Evolutionary conservation across 176 grass and related monocot species (phyloP), one percentile per base, ranked within the genome.

Genomic region (Coix lacrymajobi): DNA sequence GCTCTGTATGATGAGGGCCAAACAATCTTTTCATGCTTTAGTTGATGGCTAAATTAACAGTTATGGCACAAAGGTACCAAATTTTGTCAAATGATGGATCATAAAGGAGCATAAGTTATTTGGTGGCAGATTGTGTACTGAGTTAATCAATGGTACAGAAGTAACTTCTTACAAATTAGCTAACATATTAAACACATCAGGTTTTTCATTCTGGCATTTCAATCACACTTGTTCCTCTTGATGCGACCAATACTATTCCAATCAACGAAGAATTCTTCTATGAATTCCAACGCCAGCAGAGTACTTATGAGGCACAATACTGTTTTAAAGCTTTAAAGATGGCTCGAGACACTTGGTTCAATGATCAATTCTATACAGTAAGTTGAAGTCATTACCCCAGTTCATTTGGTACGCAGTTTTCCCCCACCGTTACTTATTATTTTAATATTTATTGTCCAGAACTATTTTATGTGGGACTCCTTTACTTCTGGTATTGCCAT

Each of bases 391-490:
- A 19, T 78, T 64, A 15, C 34, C 44, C 6, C 56, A 77, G 20
- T 62, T 17, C 16, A 54, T 84, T 44, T 57, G 14, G 20, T 41
- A 62, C 11, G 58, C 71, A 43, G 15, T 71, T 24, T 6, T 57
- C 38, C 22, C 0, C 3, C 2, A 8, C 17, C 12, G 65, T 82
- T 46, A 12, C 58, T 89, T 73, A 66, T 24, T 32, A 34, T 83
- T 40, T 77, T 25, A 5, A 38, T 64, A 45, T 77, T 49, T 38
- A 10, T 74, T 72, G 76, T 71, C 52, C 81, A 97, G 95, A 97
- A 88, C 69, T 94, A 75, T 69, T 97, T 94, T 73, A 92, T 94
- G 95, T 93, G 92, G 95, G 95, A 97, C 67, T 92, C 95, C 16
- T 94, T 97, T 80, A 78, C 83, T 49, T 75, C 92, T 66, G 92